Base-by-base conservation (phyloP, 495 filamentous ascomycete genomes). In the Tuber aestivum region DNA sequence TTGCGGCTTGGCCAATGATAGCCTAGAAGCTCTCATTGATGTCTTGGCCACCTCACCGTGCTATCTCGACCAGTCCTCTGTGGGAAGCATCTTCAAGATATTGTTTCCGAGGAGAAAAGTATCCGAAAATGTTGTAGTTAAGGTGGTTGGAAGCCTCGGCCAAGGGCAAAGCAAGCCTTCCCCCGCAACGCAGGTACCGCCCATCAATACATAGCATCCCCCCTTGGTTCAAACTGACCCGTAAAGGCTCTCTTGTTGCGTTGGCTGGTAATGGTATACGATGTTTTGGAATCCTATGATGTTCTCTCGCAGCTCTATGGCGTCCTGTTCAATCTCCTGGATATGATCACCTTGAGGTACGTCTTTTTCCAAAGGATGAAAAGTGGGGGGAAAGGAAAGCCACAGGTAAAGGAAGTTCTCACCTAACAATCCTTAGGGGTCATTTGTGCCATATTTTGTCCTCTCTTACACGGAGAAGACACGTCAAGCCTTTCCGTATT, bases 401-500 rank as follows among this genome's bases (percentile, higher is more conserved):
- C 40, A 38, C 20, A 2, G 2, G 40, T 16, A 23, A 45, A 27
- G 23, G 38, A 41, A 84, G 74, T 45, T 87, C 70, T 84, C 56
- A 74, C 75, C 82, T 84, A 72, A 83, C 20, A 61, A 38, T 76
- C 12, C 44, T 40, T 77, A 89, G 89, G 75, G 85, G 89, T 18
- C 86, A 88, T 72, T 75, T 96, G 72, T 97, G 94, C 79, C 92
- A 95, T 84, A 84, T 97, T n/a, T 87, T 97, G 35, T 92, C 93
- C 16, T 84, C 93, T 20, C 88, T 95, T 50, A 97, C 94, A 35
- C 86, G 92, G 69, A 90, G 94, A n/a, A 94, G 92, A 80, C 93
- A 97, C 84, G 94, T 97, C 56, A 89, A 90, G 76, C 92, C 93
- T 4, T 94, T 93, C 79, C 86, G 94, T 73, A 94, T 97, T 44